phyloP scores from a whole-genome alignment of 1,139 yeast species.

The Yamadazyma friedrichii region DNA sequence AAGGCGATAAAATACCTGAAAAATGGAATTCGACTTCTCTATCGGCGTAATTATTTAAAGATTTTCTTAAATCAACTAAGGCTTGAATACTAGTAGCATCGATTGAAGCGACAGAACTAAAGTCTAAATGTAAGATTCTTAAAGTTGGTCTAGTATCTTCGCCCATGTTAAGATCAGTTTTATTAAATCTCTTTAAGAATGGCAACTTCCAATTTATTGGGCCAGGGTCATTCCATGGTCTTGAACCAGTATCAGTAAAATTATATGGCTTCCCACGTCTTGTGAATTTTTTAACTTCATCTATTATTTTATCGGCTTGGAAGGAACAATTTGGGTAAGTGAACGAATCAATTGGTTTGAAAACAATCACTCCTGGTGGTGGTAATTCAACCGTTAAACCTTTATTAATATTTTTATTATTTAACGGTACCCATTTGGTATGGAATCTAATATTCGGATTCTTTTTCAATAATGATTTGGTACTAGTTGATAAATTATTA shows the following conservation, averaged over 20 bases:
- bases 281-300: conserved; percentile 62
- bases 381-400: conserved; percentile 66
- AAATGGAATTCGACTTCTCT: conserved; percentile 88
- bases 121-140: conserved; percentile 74
- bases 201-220: conserved; percentile 46
- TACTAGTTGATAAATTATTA: conserved; percentile 17
- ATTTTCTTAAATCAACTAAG: conserved; percentile 71
- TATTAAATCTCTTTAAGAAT: conserved; percentile 21
- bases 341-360: conserved; percentile 78
- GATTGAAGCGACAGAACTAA: conserved; percentile 68
- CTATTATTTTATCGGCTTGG: conserved; percentile 69
- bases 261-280: conserved; percentile 55
- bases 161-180: conserved; percentile 4
- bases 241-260: conserved; percentile 54
- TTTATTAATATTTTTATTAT: conserved; percentile 55
- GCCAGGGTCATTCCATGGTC: conserved; percentile 94
- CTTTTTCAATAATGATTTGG: conserved; percentile 23
- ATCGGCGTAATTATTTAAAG: conserved; percentile 73
- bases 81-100: conserved; percentile 83
- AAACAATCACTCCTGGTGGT: conserved; percentile 88
- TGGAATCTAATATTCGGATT: conserved; percentile 47
- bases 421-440: conserved; percentile 79
- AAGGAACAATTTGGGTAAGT: conserved; percentile 78
- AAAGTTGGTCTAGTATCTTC: conserved; percentile 62
- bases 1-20: conserved; percentile 78